Percentiles rank a stretch among this genome's conserved stretches.
These are phyloP conservation scores for Collybiopsis confluens DNA, from an alignment of 768 basidiomycete species.

Conservation along the genomic window DNA sequence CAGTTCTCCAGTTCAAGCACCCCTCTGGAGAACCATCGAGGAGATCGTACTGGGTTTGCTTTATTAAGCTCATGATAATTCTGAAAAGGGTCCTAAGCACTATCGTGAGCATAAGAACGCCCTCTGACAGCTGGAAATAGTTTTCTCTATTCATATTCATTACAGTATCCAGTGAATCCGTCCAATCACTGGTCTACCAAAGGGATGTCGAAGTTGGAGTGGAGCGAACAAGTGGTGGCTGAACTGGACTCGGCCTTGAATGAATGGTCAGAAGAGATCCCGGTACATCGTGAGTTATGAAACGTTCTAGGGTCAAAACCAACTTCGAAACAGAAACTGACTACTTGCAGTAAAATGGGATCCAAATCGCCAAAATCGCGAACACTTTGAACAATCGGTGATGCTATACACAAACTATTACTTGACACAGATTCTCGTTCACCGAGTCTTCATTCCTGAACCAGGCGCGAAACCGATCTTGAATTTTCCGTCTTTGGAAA, in stretches of 20 bases:
- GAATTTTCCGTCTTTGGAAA: background rate
- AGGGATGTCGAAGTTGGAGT: slow-evolving; percentile 26
- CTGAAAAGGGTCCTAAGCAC: slow-evolving; percentile 48
- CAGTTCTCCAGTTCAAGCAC: slow-evolving; percentile 44
- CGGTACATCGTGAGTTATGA: slow-evolving; percentile 41
- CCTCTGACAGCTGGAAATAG: background rate
- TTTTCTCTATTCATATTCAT: slow-evolving; percentile 12
- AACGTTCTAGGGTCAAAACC: background rate
- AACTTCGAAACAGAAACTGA: slow-evolving; percentile 18
- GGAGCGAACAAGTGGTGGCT: slow-evolving; percentile 61
- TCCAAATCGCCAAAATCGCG: slow-evolving; percentile 30
- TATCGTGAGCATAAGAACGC: too few relatives aligned
- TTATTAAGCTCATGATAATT: slow-evolving; percentile 46
- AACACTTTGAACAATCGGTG: slow-evolving; percentile 46
- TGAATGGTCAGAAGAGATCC: slow-evolving; percentile 70
- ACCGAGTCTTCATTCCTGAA: slow-evolving; percentile 11
- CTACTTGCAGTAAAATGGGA: slow-evolving; percentile 30
- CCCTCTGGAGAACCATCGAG: slow-evolving; percentile 45
- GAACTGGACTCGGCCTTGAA: slow-evolving; percentile 76
- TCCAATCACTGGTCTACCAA: background rate
- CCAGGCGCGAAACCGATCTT: background rate
- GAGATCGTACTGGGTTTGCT: slow-evolving; percentile 40
- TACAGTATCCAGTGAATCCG: slow-evolving; percentile 10
- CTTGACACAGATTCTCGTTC: slow-evolving; percentile 9
- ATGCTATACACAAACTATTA: slow-evolving; percentile 44